Conservation (phyloP, 352 stramenopile genomes). For the Saprolegnia parasitica region DNA sequence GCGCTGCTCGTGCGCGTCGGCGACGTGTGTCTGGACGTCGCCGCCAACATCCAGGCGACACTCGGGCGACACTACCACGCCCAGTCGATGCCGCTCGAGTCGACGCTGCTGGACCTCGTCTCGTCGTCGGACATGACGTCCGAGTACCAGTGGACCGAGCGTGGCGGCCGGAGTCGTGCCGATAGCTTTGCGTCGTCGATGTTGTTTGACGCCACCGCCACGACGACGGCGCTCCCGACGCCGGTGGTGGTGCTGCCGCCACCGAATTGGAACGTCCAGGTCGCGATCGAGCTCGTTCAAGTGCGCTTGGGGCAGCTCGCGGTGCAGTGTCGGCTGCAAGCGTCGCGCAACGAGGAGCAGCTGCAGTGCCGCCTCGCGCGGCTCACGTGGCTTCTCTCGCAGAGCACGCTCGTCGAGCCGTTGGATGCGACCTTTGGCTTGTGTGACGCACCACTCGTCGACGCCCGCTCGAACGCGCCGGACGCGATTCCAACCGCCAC, state of each 20-base stretch:
- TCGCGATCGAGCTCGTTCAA: constrained; percentile 18
- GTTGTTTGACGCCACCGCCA: not conserved
- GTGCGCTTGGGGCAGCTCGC: not conserved
- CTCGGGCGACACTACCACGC: constrained; percentile 17
- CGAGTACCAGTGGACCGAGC: constrained; percentile 29
- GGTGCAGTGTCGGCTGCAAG: constrained; percentile 6
- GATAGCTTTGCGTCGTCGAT: constrained; percentile 27
- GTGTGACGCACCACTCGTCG: not conserved
- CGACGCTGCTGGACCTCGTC: constrained; percentile 9
- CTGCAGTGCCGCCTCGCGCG: not conserved
- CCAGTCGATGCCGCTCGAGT: not conserved
- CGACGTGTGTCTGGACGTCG: constrained; percentile 2
- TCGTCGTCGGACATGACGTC: constrained; percentile 19
- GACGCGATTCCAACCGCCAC: not conserved
- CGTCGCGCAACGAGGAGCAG: not conserved
- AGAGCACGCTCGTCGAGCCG: constrained; percentile 16
- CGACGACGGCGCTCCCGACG: not conserved
- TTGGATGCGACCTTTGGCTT: constrained; percentile 7
- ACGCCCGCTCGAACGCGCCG: not conserved
- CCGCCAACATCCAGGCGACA: constrained; percentile 12
- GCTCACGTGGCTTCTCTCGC: not conserved
- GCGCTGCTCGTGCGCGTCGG: constrained; percentile 5
- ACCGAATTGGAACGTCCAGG: constrained; percentile 9
- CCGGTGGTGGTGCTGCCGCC: not conserved
- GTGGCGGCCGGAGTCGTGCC: constrained; percentile 16